Conservation (phyloP, 441 rosid species). For the Arabidopsis lyrata region DNA sequence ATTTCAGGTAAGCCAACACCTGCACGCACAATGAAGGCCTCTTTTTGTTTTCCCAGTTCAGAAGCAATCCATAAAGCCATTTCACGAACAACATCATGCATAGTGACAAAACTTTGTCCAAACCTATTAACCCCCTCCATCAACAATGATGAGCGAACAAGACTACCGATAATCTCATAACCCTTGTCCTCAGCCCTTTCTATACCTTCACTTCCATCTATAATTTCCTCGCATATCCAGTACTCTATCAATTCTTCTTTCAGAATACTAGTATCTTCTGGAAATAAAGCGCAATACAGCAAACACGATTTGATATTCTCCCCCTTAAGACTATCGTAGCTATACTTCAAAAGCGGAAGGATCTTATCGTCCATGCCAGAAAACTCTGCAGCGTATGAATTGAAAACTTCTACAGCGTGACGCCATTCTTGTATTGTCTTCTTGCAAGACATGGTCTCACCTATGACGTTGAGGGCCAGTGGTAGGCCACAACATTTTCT, state of each 20-base stretch:
- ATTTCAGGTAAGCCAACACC: not conserved
- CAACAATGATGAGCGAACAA: slow-evolving; percentile 7
- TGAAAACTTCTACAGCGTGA: not conserved
- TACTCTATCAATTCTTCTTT: not conserved
- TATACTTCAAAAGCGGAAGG: slow-evolving; percentile 41
- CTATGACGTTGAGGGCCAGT: slow-evolving; percentile 27
- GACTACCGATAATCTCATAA: slow-evolving; percentile 29
- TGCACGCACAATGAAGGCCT: not conserved
- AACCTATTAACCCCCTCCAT: not conserved
- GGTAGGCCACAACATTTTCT: slow-evolving; percentile 18
- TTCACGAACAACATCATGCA: slow-evolving; percentile 56
- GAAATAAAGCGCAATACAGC: slow-evolving; percentile 35
- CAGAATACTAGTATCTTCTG: slow-evolving; percentile 34
- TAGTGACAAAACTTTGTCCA: slow-evolving; percentile 17
- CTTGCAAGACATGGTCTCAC: slow-evolving; percentile 28
- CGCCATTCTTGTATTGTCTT: not conserved
- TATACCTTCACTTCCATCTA: slow-evolving; percentile 18
- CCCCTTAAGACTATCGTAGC: slow-evolving; percentile 35
- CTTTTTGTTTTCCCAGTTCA: slow-evolving; percentile 17
- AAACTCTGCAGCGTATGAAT: slow-evolving; percentile 15
- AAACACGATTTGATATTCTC: not conserved
- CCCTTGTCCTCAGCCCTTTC: not conserved
- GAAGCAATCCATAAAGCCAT: slow-evolving; percentile 48
- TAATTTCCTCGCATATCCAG: slow-evolving; percentile 6
- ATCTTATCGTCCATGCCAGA: slow-evolving; percentile 21